Evolutionary conservation across 345 rosid genomes (phyloP).

Genomic region (Gossypium longicalyx): DNA sequence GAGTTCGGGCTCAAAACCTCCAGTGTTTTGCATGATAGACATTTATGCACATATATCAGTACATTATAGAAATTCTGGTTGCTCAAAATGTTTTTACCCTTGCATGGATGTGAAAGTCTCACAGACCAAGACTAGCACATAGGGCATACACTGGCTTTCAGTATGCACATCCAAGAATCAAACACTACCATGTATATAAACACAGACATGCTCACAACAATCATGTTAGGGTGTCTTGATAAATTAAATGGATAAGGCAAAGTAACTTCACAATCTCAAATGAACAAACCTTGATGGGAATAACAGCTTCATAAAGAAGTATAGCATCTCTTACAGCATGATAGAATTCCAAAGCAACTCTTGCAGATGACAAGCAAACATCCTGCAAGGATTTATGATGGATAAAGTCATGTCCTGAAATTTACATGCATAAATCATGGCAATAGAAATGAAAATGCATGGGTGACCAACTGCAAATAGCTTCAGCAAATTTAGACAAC

Average conservation of each 20-base stretch:
- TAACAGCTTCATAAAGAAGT: conserved; percentile 83
- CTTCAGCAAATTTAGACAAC: background rate
- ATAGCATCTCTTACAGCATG: conserved; percentile 80
- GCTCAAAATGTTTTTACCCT: background rate
- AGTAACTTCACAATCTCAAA: background rate
- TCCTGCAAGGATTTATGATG: conserved; percentile 48
- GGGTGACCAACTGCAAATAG: background rate
- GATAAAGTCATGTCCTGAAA: conserved; percentile 16
- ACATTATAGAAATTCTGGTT: background rate
- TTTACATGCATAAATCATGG: background rate
- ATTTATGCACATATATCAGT: too few relatives aligned
- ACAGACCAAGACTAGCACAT: background rate
- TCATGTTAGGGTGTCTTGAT: background rate
- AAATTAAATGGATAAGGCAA: background rate
- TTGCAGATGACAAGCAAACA: conserved; percentile 76
- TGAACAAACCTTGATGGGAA: conserved; percentile 89
- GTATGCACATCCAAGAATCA: background rate
- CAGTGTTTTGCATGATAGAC: background rate
- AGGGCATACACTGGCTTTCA: background rate
- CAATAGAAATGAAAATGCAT: background rate
- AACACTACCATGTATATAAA: background rate
- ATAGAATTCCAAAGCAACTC: conserved; percentile 82
- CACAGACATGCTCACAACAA: background rate
- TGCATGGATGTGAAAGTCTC: background rate
- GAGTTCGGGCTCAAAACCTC: background rate